Base-by-base conservation (phyloP, 2,329 filamentous ascomycete genomes). In the Pseudogymnoascus sp. region DNA sequence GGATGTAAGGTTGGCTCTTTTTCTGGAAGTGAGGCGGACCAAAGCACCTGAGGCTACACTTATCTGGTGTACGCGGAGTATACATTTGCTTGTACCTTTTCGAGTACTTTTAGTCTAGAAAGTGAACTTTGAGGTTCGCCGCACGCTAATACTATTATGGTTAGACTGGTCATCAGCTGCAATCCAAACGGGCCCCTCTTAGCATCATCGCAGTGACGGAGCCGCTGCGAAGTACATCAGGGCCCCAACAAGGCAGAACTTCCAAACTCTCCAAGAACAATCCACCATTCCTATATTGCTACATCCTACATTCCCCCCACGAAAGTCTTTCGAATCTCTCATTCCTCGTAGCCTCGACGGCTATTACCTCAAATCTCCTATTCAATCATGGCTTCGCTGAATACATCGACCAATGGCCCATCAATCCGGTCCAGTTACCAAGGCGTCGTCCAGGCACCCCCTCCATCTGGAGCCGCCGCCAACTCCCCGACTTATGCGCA, bases 371-470 rank as follows among this genome's bases (percentile, higher is more conserved):
- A 33, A 33, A 18, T 11, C 15, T 35, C 47, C 11, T 53, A 33
- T 35, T 33, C 47, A 41, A 36, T 67, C 68, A 94, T 94, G 90
- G 86, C 90, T 64, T 89, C 89, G 63, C 80, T 92, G 67, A 92
- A 92, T 70, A 80, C 90, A 60, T 92, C 89, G 65, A 84, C 83
- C 72, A 90, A 91, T 73, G 89, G 89, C 11, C 85, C 87, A 65
- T 91, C 86, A 63, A 97, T 97, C 69, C 90, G 88, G 77, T 91
- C 87, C 77, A 90, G 87, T 80, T 91, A 90, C 72, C 81, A 87
- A 71, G 81, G 83, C 59, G 80, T 90, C 58, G 78, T 90, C 70
- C 83, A 87, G 72, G 77, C 82, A 60, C 74, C 82, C 58, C 72
- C 78, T 62, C 80, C 84, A 14, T 78, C 81, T 63, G 82, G 82